These are phyloP conservation scores for Tetrapyrgos nigripes DNA, from an alignment of 1,284 basidiomycete genomes.

Conservation along the genomic window DNA sequence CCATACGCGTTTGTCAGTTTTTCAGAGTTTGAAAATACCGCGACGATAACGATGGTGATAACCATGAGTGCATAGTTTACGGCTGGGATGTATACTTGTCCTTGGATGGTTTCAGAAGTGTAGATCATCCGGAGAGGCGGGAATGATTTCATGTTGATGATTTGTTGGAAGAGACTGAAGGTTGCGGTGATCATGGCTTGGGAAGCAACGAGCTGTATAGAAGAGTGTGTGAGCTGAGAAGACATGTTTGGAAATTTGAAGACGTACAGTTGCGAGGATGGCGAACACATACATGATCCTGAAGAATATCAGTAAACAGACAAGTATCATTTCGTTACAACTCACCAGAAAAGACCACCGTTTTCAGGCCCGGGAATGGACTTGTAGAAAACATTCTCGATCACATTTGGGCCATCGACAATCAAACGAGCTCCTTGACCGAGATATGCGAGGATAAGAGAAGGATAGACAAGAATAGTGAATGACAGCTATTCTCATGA, in stretches of 20 bases:
- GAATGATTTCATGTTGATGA: constrained; percentile 64
- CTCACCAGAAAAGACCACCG: constrained; percentile 61
- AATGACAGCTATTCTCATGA: constrained; percentile 52
- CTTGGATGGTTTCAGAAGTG: constrained; percentile 64
- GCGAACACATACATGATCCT: constrained; percentile 70
- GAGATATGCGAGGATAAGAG: constrained; percentile 68
- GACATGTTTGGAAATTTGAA: background rate
- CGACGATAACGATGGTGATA: constrained; percentile 61
- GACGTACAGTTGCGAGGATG: constrained; percentile 61
- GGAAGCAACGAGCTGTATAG: constrained; percentile 56
- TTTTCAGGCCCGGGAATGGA: constrained; percentile 63
- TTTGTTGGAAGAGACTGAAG: constrained; percentile 69
- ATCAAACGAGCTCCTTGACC: constrained; percentile 74
- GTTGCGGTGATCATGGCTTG: constrained; percentile 76
- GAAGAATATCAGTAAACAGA: background rate
- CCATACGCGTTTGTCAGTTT: constrained; percentile 57
- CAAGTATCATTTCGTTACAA: background rate
- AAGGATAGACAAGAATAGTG: constrained; percentile 59
- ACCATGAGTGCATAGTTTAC: constrained; percentile 66
- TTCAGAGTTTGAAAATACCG: constrained; percentile 57
- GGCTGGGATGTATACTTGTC: constrained; percentile 69
- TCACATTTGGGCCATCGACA: constrained; percentile 50
- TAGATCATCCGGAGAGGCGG: constrained; percentile 64
- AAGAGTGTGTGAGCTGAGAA: constrained; percentile 2
- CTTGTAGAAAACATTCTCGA: constrained; percentile 66